A percentile compares a stretch with the other conserved stretches of the same genome.
These are phyloP conservation scores for Dactylellina haptotyla DNA, from an alignment of 2,329 filamentous ascomycete species.

Conservation along the genomic window DNA sequence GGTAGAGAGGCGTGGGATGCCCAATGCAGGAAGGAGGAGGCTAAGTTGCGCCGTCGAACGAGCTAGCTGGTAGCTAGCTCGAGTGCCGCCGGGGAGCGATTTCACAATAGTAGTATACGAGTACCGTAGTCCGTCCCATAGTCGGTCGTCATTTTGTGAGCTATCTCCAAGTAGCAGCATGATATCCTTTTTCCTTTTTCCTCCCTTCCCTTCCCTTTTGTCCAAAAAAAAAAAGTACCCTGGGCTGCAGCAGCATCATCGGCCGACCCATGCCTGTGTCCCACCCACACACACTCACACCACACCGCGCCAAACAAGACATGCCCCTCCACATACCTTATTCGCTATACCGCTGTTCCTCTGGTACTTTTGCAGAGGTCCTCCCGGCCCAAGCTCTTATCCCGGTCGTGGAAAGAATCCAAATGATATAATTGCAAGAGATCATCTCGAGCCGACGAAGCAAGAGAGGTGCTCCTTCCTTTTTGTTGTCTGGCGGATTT, in stretches of 20 bases:
- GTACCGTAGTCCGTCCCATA: too few species aligned
- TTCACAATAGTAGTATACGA: neutral
- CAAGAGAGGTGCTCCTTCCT: slow-evolving; percentile 52
- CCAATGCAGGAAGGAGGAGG: slow-evolving; percentile 44
- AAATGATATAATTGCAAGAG: slow-evolving; percentile 54
- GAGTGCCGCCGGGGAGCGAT: slow-evolving; percentile 2
- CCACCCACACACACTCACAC: slow-evolving; percentile 27
- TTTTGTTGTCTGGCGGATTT: slow-evolving; percentile 33
- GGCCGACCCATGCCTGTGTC: slow-evolving; percentile 40
- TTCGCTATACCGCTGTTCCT: slow-evolving; percentile 33
- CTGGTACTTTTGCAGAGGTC: slow-evolving; percentile 39
- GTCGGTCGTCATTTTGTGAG: slow-evolving; percentile 34
- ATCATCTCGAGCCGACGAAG: slow-evolving; percentile 52
- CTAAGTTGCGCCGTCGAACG: slow-evolving; percentile 18
- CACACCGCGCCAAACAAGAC: slow-evolving; percentile 53
- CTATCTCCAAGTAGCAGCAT: slow-evolving; percentile 35
- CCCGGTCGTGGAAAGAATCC: slow-evolving; percentile 42
- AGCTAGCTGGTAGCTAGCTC: too few species aligned
- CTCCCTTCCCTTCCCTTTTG: slow-evolving; percentile 2
- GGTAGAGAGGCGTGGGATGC: slow-evolving; percentile 44
- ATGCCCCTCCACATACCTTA: slow-evolving; percentile 54
- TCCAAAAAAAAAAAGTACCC: neutral
- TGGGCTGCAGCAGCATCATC: slow-evolving; percentile 18
- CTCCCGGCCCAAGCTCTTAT: slow-evolving; percentile 48
- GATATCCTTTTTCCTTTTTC: slow-evolving; percentile 31